Evolutionary conservation across 441 rosid genomes (phyloP), one percentile per base, ranked within the genome.

Genomic region (Brassica hybrid): DNA sequence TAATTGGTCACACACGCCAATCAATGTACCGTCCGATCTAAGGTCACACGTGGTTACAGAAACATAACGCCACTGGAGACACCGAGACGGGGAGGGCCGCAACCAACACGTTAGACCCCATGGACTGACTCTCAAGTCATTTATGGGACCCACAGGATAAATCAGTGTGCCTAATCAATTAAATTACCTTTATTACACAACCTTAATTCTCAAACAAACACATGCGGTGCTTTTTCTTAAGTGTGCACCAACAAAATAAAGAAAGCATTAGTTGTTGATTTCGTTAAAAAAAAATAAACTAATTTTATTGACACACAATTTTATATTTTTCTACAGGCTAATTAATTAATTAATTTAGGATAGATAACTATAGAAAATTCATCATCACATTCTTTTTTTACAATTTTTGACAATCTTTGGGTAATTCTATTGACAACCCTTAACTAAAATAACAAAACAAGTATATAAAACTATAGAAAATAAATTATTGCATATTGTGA

Each of bases 41-140:
- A 78, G 17, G n/a, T 23, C 69, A 41, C 77, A 78, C 81, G 81
- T 73, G 77, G 48, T 56, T 17, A 66, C 34, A 21, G 36, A 34
- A 30, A 58, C 34, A 48, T 14, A 67, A 1, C 62, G 68, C 45
- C 62, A 77, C 61, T 7, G 27, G 13, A 60, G 73, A 48, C 69
- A 78, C 63, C 59, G 57, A 48, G 73, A 72, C 72, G n/a, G n/a
- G 62, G 13, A 45, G 43, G 76, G 69, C 21, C 69, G 58, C 77
- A 6, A 36, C 41, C 21, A 52, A 59, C 72, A 50, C 45, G 19
- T 58, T 43, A n/a, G n/a, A 65, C 52, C 67, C 76, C 25, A 45
- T 58, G 14, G 50, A 77, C 72, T 41, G 48, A 77, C 32, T 4
- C 63, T 59, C 32, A 23, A 54, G 57, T 34, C 69, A 50, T 67